phyloP scores from a whole-genome alignment of 1,284 basidiomycete genomes.

The Pseudozyma hubeiensis region DNA sequence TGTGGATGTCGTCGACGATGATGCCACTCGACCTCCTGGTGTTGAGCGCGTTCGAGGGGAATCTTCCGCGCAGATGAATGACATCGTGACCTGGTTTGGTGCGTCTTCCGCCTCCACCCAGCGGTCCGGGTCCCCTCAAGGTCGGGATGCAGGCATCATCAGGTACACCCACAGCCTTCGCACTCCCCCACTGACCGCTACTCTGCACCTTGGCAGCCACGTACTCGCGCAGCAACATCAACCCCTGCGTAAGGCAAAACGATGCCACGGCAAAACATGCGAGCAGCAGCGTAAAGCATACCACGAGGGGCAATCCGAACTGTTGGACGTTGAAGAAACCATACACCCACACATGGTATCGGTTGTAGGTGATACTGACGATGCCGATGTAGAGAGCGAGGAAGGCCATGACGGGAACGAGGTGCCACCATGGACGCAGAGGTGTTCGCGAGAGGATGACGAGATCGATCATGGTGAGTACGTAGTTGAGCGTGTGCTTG shows the following conservation, averaged over 20 bases:
- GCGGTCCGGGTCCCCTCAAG: conserved; percentile 46
- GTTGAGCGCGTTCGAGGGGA: conserved; percentile 33
- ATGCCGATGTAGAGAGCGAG: conserved; percentile 76
- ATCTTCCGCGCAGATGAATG: conserved; percentile 26
- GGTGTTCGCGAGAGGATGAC: conserved; percentile 73
- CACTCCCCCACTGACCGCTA: conserved; percentile 47
- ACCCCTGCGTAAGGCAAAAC: conserved; percentile 46
- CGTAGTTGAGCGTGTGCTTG: conserved; percentile 75
- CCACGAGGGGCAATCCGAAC: conserved; percentile 38
- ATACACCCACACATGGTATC: conserved; percentile 41
- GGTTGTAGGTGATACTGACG: conserved; percentile 43
- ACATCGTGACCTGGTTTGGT: conserved; percentile 27
- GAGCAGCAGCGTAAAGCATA: conserved; percentile 36
- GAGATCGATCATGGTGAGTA: conserved; percentile 75
- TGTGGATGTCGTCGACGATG: conserved; percentile 26
- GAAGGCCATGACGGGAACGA: conserved; percentile 72
- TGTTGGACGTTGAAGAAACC: conserved; percentile 51
- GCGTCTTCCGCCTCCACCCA: conserved; percentile 47
- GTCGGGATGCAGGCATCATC: conserved; percentile 55
- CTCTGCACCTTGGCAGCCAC: conserved; percentile 36
- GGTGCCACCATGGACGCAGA: conserved; percentile 73
- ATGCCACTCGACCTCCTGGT: conserved; percentile 18
- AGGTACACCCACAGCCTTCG: conserved; percentile 33
- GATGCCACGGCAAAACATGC: conserved; percentile 35
- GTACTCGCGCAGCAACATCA: conserved; percentile 46